phyloP scores from a whole-genome alignment of 805 yeast genomes.

The Spathaspora passalidarum region DNA sequence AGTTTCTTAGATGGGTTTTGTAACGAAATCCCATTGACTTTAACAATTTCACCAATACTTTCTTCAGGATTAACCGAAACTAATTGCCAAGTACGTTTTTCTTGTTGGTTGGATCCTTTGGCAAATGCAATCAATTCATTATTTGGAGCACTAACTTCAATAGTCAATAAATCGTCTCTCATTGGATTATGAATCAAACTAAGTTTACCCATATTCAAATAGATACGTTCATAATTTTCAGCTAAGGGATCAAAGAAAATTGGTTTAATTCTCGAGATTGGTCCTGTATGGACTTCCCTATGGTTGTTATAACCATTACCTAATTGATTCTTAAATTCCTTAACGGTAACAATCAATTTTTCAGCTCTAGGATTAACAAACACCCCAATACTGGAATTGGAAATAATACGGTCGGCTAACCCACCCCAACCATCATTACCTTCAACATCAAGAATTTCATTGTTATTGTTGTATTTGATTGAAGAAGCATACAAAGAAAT shows the following conservation, averaged over 20 bases:
- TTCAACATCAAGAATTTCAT: constrained; percentile 9
- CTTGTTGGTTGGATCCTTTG: constrained; percentile 64
- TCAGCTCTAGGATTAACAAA: constrained; percentile 83
- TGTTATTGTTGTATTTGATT: constrained; percentile 17
- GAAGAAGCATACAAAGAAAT: constrained; percentile 70
- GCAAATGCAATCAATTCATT: constrained; percentile 51
- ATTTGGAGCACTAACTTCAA: constrained; percentile 53
- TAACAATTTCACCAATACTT: constrained; percentile 66
- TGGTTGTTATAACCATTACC: background rate
- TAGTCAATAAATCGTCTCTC: constrained; percentile 46
- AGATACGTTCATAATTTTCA: constrained; percentile 56
- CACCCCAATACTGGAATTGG: constrained; percentile 71
- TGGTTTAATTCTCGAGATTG: constrained; percentile 64
- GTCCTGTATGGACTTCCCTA: constrained; percentile 20
- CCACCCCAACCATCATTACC: constrained; percentile 85
- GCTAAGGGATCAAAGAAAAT: constrained; percentile 64
- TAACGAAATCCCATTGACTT: constrained; percentile 50
- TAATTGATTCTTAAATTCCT: constrained; percentile 59
- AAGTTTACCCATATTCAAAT: constrained; percentile 55
- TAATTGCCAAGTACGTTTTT: constrained; percentile 59
- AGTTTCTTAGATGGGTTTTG: constrained; percentile 18
- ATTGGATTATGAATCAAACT: constrained; percentile 23
- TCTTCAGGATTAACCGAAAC: constrained; percentile 72
- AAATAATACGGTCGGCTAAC: constrained; percentile 69
- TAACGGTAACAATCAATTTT: constrained; percentile 62